Conservation (phyloP, 768 basidiomycete genomes). For the Hypholoma sublateritium region DNA sequence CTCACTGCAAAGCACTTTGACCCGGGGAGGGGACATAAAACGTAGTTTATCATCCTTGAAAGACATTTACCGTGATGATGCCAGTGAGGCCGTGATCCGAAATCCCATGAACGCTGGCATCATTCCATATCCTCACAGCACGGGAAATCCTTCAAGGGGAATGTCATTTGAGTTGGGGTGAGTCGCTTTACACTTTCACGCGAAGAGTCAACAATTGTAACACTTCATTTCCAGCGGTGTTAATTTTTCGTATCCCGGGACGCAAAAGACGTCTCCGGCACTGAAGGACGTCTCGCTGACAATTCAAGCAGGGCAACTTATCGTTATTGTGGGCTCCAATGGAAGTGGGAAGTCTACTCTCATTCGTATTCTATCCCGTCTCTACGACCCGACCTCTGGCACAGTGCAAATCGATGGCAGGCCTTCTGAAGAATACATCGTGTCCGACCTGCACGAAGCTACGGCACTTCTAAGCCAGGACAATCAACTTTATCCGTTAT, state of each 20-base stretch:
- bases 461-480: slow-evolving; percentile 51
- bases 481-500: slow-evolving; percentile 46
- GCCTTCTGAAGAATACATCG: slow-evolving; percentile 33
- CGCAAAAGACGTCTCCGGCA: slow-evolving; percentile 30
- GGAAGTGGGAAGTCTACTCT: slow-evolving; percentile 57
- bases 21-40: slow-evolving; percentile 18
- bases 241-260: slow-evolving; percentile 51
- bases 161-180: slow-evolving; percentile 25
- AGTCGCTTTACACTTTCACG: slow-evolving; percentile 5
- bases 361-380: slow-evolving; percentile 46
- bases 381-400: slow-evolving; percentile 45
- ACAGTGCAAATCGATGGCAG: slow-evolving; percentile 41
- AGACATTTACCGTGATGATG: slow-evolving; percentile 27
- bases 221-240: slow-evolving; percentile 37
- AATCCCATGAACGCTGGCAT: slow-evolving; percentile 22
- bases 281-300: slow-evolving; percentile 40
- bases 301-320: slow-evolving; percentile 46
- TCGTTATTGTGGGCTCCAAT: slow-evolving; percentile 55
- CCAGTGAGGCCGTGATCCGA: slow-evolving; percentile 12
- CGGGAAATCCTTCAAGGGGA: slow-evolving; percentile 10
- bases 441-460: slow-evolving; percentile 38
- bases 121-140: slow-evolving; percentile 20
- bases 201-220: not conserved
- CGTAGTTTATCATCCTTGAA: slow-evolving; percentile 25
- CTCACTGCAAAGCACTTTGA: slow-evolving; percentile 21